Base-by-base conservation (phyloP, 208 protist species). In the Leptomonas seymouri region DNA sequence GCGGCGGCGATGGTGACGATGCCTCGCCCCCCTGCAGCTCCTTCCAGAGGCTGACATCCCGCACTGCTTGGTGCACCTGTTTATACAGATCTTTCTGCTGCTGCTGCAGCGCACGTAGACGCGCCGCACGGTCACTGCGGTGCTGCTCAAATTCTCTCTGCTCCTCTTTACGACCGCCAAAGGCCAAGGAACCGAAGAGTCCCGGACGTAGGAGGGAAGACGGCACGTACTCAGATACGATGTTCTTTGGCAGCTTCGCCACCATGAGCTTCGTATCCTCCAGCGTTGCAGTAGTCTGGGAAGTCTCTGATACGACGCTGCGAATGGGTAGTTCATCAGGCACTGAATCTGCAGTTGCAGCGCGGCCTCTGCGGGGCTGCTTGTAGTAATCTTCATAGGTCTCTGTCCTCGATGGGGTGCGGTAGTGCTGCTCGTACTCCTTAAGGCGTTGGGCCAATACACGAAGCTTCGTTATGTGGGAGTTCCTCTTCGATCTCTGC, bases 371-470 rank as follows among this genome's bases (percentile, higher is more conserved):
- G 45, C 31, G 20, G 49, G 25, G 62, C 41, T 4, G 28, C 31
- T 76, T 59, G 74, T 94, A 92, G 77, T 92, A 94, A 41, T 87
- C 80, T 15, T 76, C 82, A 77, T 94, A 94, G n/a, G 72, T 88
- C 51, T 83, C 56, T 16, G 54, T 46, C 20, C 39, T 58, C 34
- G 67, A 46, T 3, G 79, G 76, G 2, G 62, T 60, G n/a, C 75
- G 81, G 65, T 92, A 89, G 15, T 46, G 45, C 30, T 73, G 67
- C 49, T 85, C 80, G 54, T 92, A 90, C 62, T 90, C 82, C 49
- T 76, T 72, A n/a, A 91, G 67, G 12, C 65, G 65, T 20, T 77
- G 67, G 12, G 51, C 73, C 7, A 93, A 57, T 28, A 72, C 45
- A 1, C 34, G 31, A 49, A 64, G 45, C 57, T 69, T 51, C 36